A percentile compares a stretch with the other conserved stretches of the same genome.
These are phyloP conservation scores for Mycosarcoma mackinlayi DNA, from an alignment of 1,284 basidiomycete species.

Conservation along the genomic window DNA sequence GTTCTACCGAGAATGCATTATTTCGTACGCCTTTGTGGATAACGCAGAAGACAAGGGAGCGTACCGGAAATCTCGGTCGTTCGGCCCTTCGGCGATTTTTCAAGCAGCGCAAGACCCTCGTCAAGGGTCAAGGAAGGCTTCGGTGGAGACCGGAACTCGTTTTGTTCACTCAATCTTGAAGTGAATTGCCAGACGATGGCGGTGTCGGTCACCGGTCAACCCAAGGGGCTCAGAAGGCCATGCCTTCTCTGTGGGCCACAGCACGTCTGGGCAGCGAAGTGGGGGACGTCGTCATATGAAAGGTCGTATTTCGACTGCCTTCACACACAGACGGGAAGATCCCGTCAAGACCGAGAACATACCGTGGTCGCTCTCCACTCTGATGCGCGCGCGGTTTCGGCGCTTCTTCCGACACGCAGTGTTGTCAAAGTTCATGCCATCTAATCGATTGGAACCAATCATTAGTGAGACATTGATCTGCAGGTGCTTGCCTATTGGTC, in stretches of 20 bases:
- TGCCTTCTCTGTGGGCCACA: no score
- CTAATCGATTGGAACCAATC: conserved; percentile 13
- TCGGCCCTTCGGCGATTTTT: no score
- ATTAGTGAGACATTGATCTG: not conserved
- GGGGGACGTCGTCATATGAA: no score
- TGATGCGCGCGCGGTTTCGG: no score
- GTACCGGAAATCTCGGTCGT: not conserved
- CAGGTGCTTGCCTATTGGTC: not conserved
- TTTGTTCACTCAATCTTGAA: not conserved
- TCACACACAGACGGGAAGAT: not conserved
- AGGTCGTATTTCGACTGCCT: no score
- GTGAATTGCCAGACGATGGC: not conserved
- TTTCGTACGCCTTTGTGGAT: no score
- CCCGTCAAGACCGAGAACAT: not conserved
- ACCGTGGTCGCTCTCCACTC: no score
- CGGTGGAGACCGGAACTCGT: conserved; percentile 7
- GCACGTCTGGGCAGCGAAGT: no score
- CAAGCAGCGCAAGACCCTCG: no score
- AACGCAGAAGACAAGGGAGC: no score
- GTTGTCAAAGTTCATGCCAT: not conserved
- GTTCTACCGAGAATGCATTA: no score
- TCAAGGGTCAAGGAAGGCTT: not conserved
- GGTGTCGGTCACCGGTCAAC: not conserved
- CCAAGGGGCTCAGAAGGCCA: not conserved
- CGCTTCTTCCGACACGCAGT: not conserved